These are phyloP conservation scores for Corynascus novoguineensis DNA, from an alignment of 495 filamentous ascomycete species.

Conservation along the genomic window DNA sequence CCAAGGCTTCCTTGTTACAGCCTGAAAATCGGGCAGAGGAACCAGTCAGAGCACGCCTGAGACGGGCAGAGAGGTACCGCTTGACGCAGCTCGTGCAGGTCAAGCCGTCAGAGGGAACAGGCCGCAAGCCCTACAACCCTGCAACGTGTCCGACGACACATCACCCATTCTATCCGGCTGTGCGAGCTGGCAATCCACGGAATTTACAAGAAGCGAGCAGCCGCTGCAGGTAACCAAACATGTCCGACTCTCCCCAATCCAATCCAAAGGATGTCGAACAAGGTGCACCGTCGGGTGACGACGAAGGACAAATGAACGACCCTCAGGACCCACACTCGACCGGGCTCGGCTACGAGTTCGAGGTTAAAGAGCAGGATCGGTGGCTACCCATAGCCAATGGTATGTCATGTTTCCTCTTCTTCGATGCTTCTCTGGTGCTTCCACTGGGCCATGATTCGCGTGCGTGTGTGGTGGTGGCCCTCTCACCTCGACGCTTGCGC, in stretches of 20 bases:
- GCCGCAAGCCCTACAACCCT: slow-evolving; percentile 47
- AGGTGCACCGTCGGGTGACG: slow-evolving; percentile 89
- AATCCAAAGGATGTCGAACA: slow-evolving; percentile 91
- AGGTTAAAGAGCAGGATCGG: slow-evolving; percentile 99
- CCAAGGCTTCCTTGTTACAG: slow-evolving; percentile 39
- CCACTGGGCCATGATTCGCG: slow-evolving; percentile 38
- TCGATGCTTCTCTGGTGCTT: slow-evolving; percentile 33
- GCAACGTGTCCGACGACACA: slow-evolving; percentile 54
- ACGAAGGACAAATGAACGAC: slow-evolving; percentile 60
- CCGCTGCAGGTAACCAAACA: slow-evolving; percentile 70
- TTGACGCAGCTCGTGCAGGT: slow-evolving; percentile 43
- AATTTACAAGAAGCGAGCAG: slow-evolving; percentile 53
- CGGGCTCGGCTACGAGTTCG: slow-evolving; percentile 77
- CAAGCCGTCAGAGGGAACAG: slow-evolving; percentile 35
- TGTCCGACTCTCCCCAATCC: slow-evolving; percentile 94
- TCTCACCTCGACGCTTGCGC: slow-evolving; percentile 29
- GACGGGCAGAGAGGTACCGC: slow-evolving; percentile 35
- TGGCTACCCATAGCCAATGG: slow-evolving; percentile 99
- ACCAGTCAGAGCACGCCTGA: slow-evolving; percentile 38
- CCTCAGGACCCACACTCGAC: slow-evolving; percentile 54
- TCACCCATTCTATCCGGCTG: slow-evolving; percentile 44
- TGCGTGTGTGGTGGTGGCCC: slow-evolving; percentile 26
- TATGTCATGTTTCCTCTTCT: slow-evolving; percentile 44
- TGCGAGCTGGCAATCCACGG: slow-evolving; percentile 51
- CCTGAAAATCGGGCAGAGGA: slow-evolving; percentile 44